Base-by-base conservation (phyloP, 345 rosid species). In the Linum tenue region DNA sequence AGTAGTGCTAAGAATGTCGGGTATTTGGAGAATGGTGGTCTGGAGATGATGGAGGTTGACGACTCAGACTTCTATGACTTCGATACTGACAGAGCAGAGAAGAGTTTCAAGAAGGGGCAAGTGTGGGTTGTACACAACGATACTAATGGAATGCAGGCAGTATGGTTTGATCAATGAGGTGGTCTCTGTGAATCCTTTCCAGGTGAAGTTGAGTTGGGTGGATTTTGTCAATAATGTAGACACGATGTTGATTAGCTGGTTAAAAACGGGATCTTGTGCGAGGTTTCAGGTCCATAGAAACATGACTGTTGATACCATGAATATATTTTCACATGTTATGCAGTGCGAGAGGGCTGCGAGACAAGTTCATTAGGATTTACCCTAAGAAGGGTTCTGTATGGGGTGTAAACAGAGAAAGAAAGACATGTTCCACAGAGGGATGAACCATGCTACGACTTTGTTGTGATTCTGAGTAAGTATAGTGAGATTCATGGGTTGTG, bases 381-480 rank as follows among this genome's bases (percentile, higher is more conserved):
- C 97, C 98, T 0, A 81, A 62, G 65, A 92, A 92, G 77, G 97
- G 92, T 60, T 87, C 95, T 0, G 81, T 92, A 36, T 92, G 98
- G 98, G 96, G 89, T 7, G 70, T 92, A 56, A 75, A 77, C 48
- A 75, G 72, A 56, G 88, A 82, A 65, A 73, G 69, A n/a, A 69
- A n/a, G n/a, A n/a, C n/a, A n/a, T n/a, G n/a, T n/a, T n/a, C n/a
- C n/a, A n/a, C n/a, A n/a, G n/a, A n/a, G 65, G 55, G 79, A 75
- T n/a, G 64, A 59, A 35, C 74, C 67, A 51, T 71, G 68, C 72
- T 82, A 83, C 58, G 82, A 81, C 60, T 66, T 87, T 63, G 91
- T 79, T 1, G 79, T 89, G 63, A 68, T 79, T 69, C 70, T 92
- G 66, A 87, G 92, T 0, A 78, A 75, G 64, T 89, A 89, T 55